phyloP scores from a whole-genome alignment of 768 basidiomycete species.

The Boletus coccyginus region DNA sequence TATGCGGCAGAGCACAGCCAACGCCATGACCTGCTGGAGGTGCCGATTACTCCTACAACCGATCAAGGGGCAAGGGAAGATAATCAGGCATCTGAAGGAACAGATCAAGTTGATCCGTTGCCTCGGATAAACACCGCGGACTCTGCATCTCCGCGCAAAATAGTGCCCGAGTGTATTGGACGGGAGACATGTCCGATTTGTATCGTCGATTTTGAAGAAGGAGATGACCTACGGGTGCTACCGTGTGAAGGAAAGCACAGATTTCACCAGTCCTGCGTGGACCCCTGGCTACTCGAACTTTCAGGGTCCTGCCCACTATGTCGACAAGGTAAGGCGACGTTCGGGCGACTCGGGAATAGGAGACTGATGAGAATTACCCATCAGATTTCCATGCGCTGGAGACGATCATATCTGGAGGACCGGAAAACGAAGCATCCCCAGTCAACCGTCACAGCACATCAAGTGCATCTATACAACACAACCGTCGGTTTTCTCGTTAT shows the following conservation, averaged over 20 bases:
- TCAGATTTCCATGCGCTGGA: slow-evolving; percentile 62
- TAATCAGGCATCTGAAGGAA: not conserved
- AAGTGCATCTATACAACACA: slow-evolving; percentile 22
- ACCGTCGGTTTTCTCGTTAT: slow-evolving; percentile 58
- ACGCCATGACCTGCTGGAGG: not conserved
- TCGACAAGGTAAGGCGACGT: slow-evolving; percentile 63
- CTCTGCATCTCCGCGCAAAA: slow-evolving; percentile 7
- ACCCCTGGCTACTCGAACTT: slow-evolving; percentile 89
- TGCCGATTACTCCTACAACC: not conserved
- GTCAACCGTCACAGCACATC: slow-evolving; percentile 14
- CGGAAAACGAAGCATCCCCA: slow-evolving; percentile 13
- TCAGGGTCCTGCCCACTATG: slow-evolving; percentile 92
- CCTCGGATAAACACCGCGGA: not conserved
- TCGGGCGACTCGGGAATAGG: not conserved
- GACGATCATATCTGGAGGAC: slow-evolving; percentile 46
- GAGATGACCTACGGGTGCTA: slow-evolving; percentile 85
- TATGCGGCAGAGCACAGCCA: not conserved
- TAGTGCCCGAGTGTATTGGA: slow-evolving; percentile 63
- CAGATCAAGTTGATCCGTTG: slow-evolving; percentile 1
- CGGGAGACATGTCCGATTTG: slow-evolving; percentile 93
- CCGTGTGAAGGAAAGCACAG: slow-evolving; percentile 90
- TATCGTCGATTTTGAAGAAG: slow-evolving; percentile 90
- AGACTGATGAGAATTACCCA: not conserved
- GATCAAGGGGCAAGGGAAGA: slow-evolving; percentile 1
- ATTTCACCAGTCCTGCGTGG: slow-evolving; percentile 89